Conservation (phyloP, 768 basidiomycete species). For the Macrocybe gigantea region DNA sequence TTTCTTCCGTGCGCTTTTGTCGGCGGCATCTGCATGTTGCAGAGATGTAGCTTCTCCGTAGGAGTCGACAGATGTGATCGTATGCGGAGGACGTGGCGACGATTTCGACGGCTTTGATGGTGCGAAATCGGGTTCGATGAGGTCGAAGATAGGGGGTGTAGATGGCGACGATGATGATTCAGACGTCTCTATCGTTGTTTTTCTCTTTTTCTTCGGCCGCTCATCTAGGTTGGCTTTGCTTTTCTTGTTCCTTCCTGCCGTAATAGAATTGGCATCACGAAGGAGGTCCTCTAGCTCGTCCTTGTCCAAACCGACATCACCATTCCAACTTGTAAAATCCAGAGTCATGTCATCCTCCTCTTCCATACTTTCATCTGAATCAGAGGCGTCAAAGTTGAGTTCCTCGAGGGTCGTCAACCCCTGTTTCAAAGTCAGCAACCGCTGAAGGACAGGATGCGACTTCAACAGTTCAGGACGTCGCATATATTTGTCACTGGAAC, state of each 20-base stretch:
- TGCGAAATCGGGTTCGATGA: conserved; percentile 74
- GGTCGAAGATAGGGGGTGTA: conserved; percentile 55
- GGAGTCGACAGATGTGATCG: conserved; percentile 31
- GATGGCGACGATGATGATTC: conserved; percentile 5
- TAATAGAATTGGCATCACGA: conserved; percentile 35
- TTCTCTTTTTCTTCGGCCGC: conserved; percentile 62
- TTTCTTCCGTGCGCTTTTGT: conserved; percentile 78
- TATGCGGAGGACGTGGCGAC: conserved; percentile 17
- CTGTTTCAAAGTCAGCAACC: conserved; percentile 80
- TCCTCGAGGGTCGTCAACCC: conserved; percentile 77
- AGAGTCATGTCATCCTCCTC: conserved; percentile 25
- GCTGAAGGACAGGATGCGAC: conserved; percentile 65
- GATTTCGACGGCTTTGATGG: conserved; percentile 24
- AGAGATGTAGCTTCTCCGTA: conserved; percentile 76
- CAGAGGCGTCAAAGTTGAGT: conserved; percentile 23
- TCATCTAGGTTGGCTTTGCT: conserved; percentile 20
- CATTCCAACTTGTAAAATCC: conserved; percentile 22
- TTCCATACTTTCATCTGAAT: conserved; percentile 14
- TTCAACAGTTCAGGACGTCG: conserved; percentile 57
- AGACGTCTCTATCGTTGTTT: conserved; percentile 33
- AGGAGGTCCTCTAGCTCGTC: conserved; percentile 53
- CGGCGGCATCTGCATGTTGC: conserved; percentile 65
- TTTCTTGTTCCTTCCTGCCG: not conserved
- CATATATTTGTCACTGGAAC: conserved; percentile 59
- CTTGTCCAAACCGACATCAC: conserved; percentile 32